These are phyloP conservation scores for Thyridium curvatum DNA, from an alignment of 2,329 filamentous ascomycete genomes.

Conservation along the genomic window DNA sequence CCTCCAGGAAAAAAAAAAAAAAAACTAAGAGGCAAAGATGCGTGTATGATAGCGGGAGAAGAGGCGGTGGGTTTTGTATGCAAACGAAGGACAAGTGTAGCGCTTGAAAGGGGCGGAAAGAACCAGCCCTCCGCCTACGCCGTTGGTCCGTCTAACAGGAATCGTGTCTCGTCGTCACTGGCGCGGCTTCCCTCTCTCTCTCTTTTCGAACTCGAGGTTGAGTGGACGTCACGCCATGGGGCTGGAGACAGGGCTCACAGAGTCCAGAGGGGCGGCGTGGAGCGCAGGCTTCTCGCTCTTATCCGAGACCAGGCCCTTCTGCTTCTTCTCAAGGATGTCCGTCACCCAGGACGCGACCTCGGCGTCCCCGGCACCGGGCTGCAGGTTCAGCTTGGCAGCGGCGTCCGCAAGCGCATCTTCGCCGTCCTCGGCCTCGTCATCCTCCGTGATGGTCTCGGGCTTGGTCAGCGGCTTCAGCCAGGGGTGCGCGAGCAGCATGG, in stretches of 20 bases:
- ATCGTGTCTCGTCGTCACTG: no score
- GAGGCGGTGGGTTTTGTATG: no score
- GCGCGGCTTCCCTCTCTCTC: no score
- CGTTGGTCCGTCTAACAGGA: no score
- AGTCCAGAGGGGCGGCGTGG: constrained; percentile 80
- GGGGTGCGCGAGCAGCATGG: constrained; percentile 79
- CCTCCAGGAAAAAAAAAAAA: no score
- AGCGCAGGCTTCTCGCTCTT: constrained; percentile 67
- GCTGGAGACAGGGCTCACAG: constrained; percentile 50
- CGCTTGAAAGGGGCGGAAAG: no score
- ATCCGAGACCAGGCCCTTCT: constrained; percentile 42
- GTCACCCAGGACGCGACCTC: constrained; percentile 87
- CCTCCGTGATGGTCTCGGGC: constrained; percentile 25
- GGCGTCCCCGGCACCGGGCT: constrained; percentile 55
- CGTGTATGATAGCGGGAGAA: no score
- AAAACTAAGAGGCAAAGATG: no score
- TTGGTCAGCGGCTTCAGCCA: constrained; percentile 57
- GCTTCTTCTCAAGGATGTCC: constrained; percentile 60
- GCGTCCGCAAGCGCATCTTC: constrained; percentile 12
- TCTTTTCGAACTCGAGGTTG: no score
- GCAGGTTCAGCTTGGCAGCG: constrained; percentile 29
- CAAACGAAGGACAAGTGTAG: no score
- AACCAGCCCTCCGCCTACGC: no score
- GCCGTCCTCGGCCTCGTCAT: constrained; percentile 26
- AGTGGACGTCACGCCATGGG: constrained; percentile 18